Evolutionary conservation across 192 early-diverging fungal genomes (phyloP).

Genomic region (Coemansia sp.): DNA sequence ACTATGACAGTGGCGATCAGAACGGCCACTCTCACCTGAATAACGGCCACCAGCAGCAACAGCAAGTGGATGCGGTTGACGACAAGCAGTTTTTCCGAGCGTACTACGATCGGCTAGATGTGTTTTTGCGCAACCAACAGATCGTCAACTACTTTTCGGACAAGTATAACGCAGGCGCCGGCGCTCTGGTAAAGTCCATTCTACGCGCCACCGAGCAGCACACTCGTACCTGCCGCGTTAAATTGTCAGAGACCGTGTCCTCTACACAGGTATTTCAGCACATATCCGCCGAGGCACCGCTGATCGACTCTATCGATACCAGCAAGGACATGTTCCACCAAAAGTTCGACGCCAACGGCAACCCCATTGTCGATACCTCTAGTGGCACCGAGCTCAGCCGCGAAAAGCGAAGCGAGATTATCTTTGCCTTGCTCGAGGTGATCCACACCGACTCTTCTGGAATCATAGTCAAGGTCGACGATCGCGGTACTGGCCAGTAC

Average conservation of each 20-base stretch:
- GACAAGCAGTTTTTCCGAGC: slow-evolving; percentile 66
- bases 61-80: slow-evolving; percentile 44
- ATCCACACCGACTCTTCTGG: slow-evolving; percentile 60
- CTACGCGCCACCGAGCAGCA: slow-evolving; percentile 63
- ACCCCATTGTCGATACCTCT: slow-evolving; percentile 12
- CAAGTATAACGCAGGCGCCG: slow-evolving; percentile 69
- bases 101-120: slow-evolving; percentile 69
- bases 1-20: slow-evolving; percentile 3
- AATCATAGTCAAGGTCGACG: slow-evolving; percentile 63
- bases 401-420: slow-evolving; percentile 39
- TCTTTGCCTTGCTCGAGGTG: slow-evolving; percentile 65
- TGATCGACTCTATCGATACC: slow-evolving; percentile 46
- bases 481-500: slow-evolving; percentile 64
- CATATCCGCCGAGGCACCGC: slow-evolving; percentile 42
- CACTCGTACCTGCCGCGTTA: slow-evolving; percentile 62
- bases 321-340: slow-evolving; percentile 43
- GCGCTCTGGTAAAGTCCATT: slow-evolving; percentile 61
- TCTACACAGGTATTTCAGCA: slow-evolving; percentile 59
- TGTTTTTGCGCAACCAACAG: slow-evolving; percentile 70
- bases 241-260: slow-evolving; percentile 50
- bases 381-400: slow-evolving; percentile 6
- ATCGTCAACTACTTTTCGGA: slow-evolving; percentile 64
- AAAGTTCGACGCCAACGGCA: slow-evolving; percentile 23
- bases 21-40: background rate
- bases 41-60: background rate